These are phyloP conservation scores for Linum trigynum DNA, from an alignment of 345 rosid genomes.

Conservation along the genomic window DNA sequence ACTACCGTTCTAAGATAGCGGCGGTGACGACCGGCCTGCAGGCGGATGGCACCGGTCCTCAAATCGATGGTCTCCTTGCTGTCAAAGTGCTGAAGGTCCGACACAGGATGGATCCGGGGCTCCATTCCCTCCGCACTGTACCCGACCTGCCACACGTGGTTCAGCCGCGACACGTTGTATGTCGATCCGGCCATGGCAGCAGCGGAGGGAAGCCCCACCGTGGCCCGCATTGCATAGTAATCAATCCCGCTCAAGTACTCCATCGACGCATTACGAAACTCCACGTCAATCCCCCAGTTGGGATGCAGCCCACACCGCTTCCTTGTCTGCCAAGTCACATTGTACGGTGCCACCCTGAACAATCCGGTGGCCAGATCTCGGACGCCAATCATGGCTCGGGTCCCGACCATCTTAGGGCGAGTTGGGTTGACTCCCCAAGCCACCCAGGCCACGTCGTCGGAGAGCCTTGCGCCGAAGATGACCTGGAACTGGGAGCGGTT, in stretches of 20 bases:
- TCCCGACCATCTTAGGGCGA: constrained; percentile 40
- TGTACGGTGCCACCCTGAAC: background rate
- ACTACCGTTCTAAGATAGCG: constrained; percentile 23
- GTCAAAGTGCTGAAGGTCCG: constrained; percentile 30
- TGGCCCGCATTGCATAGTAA: constrained; percentile 15
- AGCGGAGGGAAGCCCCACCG: constrained; percentile 20
- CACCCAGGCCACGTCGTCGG: constrained; percentile 29
- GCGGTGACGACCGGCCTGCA: constrained; percentile 1
- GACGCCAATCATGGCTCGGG: constrained; percentile 41
- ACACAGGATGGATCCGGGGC: constrained; percentile 26
- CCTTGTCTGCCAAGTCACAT: background rate
- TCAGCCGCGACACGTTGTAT: constrained; percentile 26
- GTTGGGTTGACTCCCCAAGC: constrained; percentile 58
- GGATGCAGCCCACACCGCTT: background rate
- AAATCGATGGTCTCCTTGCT: constrained; percentile 33
- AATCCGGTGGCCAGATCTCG: constrained; percentile 3
- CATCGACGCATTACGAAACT: background rate
- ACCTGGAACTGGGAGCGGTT: constrained; percentile 15
- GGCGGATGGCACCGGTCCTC: background rate
- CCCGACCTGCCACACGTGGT: constrained; percentile 54
- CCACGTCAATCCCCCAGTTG: background rate
- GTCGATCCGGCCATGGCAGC: background rate
- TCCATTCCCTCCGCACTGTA: constrained; percentile 7
- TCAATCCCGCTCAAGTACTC: background rate
- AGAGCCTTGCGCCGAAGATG: constrained; percentile 18